Conservation (phyloP, 768 basidiomycete genomes). For the Termitomyces sp. region DNA sequence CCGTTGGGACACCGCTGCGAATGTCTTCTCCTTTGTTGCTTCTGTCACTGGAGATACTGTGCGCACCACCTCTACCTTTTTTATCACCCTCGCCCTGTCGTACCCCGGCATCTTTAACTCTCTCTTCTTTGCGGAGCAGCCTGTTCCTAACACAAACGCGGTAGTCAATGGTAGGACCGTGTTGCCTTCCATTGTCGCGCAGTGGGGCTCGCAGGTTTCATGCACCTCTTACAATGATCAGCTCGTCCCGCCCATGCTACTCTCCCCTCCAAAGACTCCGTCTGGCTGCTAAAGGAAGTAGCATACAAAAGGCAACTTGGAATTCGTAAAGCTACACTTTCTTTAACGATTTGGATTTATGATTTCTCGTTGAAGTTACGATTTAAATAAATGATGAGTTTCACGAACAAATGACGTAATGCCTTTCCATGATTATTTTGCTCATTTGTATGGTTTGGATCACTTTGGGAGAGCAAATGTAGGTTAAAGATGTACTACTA, state of each 20-base stretch:
- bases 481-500: no score
- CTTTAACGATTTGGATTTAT: background rate
- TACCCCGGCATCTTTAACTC: conserved; percentile 28
- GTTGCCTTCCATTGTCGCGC: conserved; percentile 19
- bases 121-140: conserved; percentile 7
- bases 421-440: no score
- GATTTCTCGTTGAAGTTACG: no score
- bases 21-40: conserved; percentile 55
- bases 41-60: conserved; percentile 41
- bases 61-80: conserved; percentile 5
- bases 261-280: conserved; percentile 10
- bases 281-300: conserved; percentile 5
- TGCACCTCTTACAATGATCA: conserved; percentile 18
- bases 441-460: no score
- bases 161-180: conserved; percentile 26
- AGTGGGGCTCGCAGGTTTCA: conserved; percentile 22
- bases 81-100: conserved; percentile 11
- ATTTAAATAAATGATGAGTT: no score
- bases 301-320: background rate
- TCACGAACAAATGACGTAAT: no score
- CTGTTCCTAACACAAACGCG: conserved; percentile 25
- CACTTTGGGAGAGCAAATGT: no score
- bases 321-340: background rate
- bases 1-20: conserved; percentile 34
- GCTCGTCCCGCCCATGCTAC: conserved; percentile 13